These are phyloP conservation scores for Flaveria brownii DNA, from an alignment of 129 eudicot species.

Conservation along the genomic window DNA sequence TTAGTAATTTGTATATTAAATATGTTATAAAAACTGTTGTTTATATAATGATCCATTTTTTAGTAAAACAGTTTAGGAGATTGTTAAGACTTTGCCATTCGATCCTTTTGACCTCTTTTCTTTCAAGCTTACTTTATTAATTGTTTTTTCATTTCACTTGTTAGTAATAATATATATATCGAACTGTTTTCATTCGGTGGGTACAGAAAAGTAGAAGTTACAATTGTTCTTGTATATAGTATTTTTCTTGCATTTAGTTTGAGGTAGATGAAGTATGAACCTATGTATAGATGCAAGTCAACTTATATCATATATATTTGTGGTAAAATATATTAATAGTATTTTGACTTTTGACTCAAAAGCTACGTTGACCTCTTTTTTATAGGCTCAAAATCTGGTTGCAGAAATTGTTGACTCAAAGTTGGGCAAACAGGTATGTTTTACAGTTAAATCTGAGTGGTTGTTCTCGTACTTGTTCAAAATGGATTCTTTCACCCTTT, in stretches of 20 bases:
- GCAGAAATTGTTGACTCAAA: constrained; percentile 95
- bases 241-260: too few relatives aligned
- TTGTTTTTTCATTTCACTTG: background rate
- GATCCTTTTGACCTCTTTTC: background rate
- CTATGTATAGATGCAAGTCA: constrained; percentile 1
- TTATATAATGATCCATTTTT: background rate
- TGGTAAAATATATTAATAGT: background rate
- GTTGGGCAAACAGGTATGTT: constrained; percentile 85
- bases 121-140: background rate
- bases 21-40: background rate
- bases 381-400: constrained; percentile 90
- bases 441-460: background rate
- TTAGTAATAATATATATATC: background rate
- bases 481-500: constrained; percentile 20
- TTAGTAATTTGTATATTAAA: background rate
- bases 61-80: background rate
- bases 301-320: background rate
- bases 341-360: constrained; percentile 6
- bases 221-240: background rate
- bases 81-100: background rate
- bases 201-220: background rate
- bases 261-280: background rate
- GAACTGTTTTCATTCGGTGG: background rate
- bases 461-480: constrained; percentile 7
- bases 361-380: constrained; percentile 13